phyloP scores from a whole-genome alignment of 257 asterid genomes.

The Ilex aquifolium region DNA sequence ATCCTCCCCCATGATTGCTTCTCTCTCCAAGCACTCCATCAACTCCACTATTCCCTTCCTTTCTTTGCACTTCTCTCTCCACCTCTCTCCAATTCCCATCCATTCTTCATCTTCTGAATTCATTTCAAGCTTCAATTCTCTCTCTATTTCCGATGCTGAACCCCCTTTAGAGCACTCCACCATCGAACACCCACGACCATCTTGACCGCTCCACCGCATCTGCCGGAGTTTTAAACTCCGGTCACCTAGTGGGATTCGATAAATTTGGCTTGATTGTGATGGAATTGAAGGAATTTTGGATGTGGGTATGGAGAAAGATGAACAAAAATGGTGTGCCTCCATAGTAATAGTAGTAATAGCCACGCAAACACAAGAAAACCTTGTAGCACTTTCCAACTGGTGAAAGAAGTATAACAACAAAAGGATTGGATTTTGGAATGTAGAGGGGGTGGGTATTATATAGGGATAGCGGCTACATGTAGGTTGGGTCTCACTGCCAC shows the following conservation, averaged over 20 bases:
- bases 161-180: conserved; percentile 30
- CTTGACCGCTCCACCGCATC: neutral
- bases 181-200: neutral
- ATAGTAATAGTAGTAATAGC: neutral
- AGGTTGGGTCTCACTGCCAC: too few species aligned
- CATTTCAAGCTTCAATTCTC: conserved; percentile 13
- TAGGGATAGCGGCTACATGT: too few species aligned
- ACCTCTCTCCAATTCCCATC: conserved; percentile 20
- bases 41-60: conserved; percentile 43
- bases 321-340: conserved; percentile 10
- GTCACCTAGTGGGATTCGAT: neutral
- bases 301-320: neutral
- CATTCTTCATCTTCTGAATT: conserved; percentile 28
- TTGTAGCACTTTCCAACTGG: too few species aligned
- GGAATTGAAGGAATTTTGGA: conserved; percentile 1
- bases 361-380: too few species aligned
- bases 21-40: conserved; percentile 77
- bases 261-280: neutral
- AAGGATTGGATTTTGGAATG: too few species aligned
- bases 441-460: neutral
- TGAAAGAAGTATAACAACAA: neutral
- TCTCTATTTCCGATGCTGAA: conserved; percentile 19
- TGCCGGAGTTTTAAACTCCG: conserved; percentile 2
- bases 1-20: conserved; percentile 89
- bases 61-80: conserved; percentile 34